These are phyloP conservation scores for Globisporangium paddicum DNA, from an alignment of 352 stramenopile genomes.

Conservation along the genomic window DNA sequence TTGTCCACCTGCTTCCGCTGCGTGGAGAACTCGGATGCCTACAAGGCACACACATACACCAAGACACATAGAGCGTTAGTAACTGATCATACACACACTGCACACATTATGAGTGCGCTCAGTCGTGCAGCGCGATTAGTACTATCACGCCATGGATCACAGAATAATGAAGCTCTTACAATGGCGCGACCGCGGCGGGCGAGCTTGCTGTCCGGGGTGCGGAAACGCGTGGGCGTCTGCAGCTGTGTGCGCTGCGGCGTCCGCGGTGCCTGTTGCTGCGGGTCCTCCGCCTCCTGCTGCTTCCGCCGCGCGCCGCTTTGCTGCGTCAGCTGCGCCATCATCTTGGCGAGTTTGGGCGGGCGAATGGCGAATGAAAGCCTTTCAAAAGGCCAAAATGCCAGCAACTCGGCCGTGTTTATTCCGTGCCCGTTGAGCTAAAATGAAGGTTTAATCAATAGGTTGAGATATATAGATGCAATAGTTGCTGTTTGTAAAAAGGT, in stretches of 20 bases:
- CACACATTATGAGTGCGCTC: neutral
- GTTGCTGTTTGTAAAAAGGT: neutral
- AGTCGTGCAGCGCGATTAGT: neutral
- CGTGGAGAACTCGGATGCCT: conserved; percentile 23
- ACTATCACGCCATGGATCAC: neutral
- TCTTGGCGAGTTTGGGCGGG: conserved; percentile 6
- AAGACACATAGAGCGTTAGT: neutral
- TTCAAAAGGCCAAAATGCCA: conserved; percentile 8
- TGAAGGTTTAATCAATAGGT: neutral
- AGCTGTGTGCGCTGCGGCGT: conserved; percentile 7
- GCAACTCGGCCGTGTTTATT: neutral
- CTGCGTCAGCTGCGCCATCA: conserved; percentile 5
- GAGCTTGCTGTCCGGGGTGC: conserved; percentile 15
- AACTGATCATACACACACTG: neutral
- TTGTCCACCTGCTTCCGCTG: conserved; percentile 24
- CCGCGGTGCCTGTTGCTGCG: conserved; percentile 1
- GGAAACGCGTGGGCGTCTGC: conserved; percentile 13
- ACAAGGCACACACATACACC: neutral
- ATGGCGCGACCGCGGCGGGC: conserved; percentile 20
- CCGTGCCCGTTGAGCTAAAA: neutral
- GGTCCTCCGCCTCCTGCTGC: conserved; percentile 5
- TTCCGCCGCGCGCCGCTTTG: conserved; percentile 8
- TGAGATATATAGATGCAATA: neutral
- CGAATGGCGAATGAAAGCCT: conserved; percentile 6
- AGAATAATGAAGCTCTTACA: conserved; percentile 16